Evolutionary conservation across 768 basidiomycete species (phyloP).

Genomic region (Coprinopsis sp.): DNA sequence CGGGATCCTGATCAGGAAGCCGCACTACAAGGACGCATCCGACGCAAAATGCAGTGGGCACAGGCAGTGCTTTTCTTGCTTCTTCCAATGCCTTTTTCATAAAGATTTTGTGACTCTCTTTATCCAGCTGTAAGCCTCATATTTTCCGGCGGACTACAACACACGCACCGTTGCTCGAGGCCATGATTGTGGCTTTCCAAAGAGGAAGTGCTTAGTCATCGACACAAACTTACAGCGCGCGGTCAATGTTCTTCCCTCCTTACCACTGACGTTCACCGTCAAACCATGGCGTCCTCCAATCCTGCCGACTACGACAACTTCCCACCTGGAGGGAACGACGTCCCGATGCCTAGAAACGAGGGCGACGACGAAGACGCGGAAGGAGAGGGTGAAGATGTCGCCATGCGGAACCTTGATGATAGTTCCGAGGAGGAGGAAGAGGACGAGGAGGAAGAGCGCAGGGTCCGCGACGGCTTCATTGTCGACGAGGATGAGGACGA

Average conservation of each 20-base stretch:
- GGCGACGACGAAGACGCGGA: conserved; percentile 52
- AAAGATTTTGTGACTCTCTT: conserved; percentile 31
- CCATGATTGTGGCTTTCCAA: conserved; percentile 2
- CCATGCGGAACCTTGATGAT: conserved; percentile 63
- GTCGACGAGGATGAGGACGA: conserved; percentile 88
- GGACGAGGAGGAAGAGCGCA: conserved; percentile 80
- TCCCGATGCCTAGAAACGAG: conserved; percentile 64
- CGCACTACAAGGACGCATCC: conserved; percentile 70
- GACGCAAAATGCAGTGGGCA: conserved; percentile 84
- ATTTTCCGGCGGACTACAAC: not conserved
- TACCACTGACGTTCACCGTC: conserved; percentile 11
- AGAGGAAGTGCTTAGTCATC: conserved; percentile 11
- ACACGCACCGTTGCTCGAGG: not conserved
- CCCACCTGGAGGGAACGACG: conserved; percentile 41
- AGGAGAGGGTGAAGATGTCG: conserved; percentile 52
- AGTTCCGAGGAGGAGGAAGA: conserved; percentile 90
- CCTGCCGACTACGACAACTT: conserved; percentile 30
- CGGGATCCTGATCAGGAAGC: conserved; percentile 36
- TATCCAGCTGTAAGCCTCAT: not conserved
- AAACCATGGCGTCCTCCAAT: conserved; percentile 54
- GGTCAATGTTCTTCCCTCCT: conserved; percentile 9
- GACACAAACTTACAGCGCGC: conserved; percentile 12
- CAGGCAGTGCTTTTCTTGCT: conserved; percentile 65
- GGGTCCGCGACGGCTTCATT: conserved; percentile 86
- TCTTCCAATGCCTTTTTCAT: conserved; percentile 65